Evolutionary conservation across 148 eudicot genomes (phyloP).

Genomic region (Tetragonia tetragonoides): DNA sequence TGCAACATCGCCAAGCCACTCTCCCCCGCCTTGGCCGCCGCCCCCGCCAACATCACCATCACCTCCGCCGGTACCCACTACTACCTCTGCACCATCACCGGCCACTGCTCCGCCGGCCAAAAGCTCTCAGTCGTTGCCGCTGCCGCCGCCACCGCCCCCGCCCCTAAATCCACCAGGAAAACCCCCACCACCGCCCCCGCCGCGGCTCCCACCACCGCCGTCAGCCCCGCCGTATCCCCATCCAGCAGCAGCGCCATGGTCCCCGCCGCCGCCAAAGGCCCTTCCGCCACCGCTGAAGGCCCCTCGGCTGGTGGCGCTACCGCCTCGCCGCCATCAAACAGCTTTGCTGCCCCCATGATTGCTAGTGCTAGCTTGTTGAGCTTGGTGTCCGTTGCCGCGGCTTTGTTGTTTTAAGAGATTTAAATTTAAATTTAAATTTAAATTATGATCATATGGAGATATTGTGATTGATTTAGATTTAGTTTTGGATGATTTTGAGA

Average conservation of each 20-base stretch:
- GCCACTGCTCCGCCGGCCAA: constrained; percentile 43
- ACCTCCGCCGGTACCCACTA: constrained; percentile 39
- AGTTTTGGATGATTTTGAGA: neutral
- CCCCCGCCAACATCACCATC: constrained; percentile 50
- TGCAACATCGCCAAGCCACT: constrained; percentile 36
- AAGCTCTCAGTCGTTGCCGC: constrained; percentile 46
- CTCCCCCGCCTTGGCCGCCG: constrained; percentile 20
- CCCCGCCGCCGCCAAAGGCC: constrained; percentile 10
- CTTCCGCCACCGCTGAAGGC: neutral
- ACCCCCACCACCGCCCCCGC: constrained; percentile 21
- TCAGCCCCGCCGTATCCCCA: constrained; percentile 7
- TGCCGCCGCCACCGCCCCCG: constrained; percentile 22
- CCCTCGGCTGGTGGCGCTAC: neutral
- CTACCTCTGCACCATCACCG: constrained; percentile 51
- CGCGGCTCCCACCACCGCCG: constrained; percentile 12
- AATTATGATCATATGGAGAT: neutral
- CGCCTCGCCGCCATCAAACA: constrained; percentile 10
- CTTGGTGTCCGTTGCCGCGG: constrained; percentile 24
- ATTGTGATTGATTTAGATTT: neutral
- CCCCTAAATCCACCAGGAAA: constrained; percentile 20
- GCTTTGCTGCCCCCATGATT: constrained; percentile 18
- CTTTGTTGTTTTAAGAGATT: constrained; percentile 24
- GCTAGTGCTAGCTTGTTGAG: constrained; percentile 24
- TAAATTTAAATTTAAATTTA: neutral
- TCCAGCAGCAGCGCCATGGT: too few species aligned